These are phyloP conservation scores for Talaromyces islandicus DNA, from an alignment of 2,329 filamentous ascomycete species.

Conservation along the genomic window DNA sequence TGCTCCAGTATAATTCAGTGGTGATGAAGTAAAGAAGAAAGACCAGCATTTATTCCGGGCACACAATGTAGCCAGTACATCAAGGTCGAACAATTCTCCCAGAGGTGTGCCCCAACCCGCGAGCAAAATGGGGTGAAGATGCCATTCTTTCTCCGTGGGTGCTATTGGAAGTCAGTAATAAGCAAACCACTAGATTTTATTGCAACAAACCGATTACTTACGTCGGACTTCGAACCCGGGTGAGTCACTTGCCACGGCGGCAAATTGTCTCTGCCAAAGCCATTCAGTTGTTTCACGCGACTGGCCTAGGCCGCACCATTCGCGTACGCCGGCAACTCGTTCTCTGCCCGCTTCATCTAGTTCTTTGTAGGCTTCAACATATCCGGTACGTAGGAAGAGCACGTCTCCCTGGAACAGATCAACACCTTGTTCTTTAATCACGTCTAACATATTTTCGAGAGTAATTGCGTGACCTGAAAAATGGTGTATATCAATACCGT, in stretches of 20 bases:
- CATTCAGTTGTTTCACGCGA: conserved; percentile 27
- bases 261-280: conserved; percentile 54
- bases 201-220: not conserved
- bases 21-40: conserved; percentile 42
- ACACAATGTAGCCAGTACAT: conserved; percentile 27
- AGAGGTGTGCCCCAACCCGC: conserved; percentile 36
- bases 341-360: conserved; percentile 37
- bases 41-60: conserved; percentile 25
- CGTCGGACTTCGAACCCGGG: conserved; percentile 46
- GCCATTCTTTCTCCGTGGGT: conserved; percentile 7
- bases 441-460: conserved; percentile 29
- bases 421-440: conserved; percentile 39
- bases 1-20: conserved; percentile 36
- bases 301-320: conserved; percentile 32
- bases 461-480: conserved; percentile 38
- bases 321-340: conserved; percentile 46
- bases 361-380: conserved; percentile 27
- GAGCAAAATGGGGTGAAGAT: conserved; percentile 8
- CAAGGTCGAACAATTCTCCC: conserved; percentile 35
- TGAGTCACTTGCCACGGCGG: conserved; percentile 54
- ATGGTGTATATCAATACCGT: conserved; percentile 34
- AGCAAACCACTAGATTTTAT: not conserved
- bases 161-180: not conserved
- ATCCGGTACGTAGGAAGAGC: conserved; percentile 44
- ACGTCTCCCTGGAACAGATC: conserved; percentile 47